A percentile compares a stretch with the other conserved stretches of the same genome.
These are phyloP conservation scores for Lagenidium sp. DNA, from an alignment of 352 stramenopile genomes.

Conservation along the genomic window DNA sequence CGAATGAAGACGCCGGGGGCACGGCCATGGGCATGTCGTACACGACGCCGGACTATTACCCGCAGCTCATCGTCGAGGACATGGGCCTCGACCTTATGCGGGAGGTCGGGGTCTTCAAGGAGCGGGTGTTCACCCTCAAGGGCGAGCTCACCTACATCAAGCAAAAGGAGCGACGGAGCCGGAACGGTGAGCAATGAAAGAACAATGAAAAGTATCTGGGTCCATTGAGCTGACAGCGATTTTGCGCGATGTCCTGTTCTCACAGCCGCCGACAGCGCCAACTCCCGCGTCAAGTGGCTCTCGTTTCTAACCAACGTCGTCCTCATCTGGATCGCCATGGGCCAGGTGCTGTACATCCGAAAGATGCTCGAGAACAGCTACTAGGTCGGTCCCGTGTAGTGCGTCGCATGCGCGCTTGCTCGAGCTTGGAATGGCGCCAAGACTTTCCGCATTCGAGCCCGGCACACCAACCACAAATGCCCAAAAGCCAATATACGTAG, in stretches of 20 bases:
- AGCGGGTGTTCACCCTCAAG: constrained; percentile 64
- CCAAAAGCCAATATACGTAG: neutral
- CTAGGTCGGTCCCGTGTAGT: constrained; percentile 16
- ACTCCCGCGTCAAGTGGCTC: constrained; percentile 77
- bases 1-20: constrained; percentile 34
- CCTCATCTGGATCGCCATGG: constrained; percentile 64
- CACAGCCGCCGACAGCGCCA: constrained; percentile 63
- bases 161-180: constrained; percentile 63
- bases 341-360: constrained; percentile 81
- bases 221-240: neutral
- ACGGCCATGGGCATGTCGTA: constrained; percentile 51
- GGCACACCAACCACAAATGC: no score
- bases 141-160: constrained; percentile 78
- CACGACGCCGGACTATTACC: constrained; percentile 55
- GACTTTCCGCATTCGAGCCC: no score
- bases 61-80: constrained; percentile 76
- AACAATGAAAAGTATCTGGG: no score
- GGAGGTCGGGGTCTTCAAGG: constrained; percentile 71
- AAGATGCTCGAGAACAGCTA: constrained; percentile 70
- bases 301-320: constrained; percentile 74
- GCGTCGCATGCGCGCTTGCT: no score
- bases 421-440: no score
- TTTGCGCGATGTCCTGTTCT: neutral
- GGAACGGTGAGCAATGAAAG: constrained; percentile 64
- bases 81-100: constrained; percentile 75